A percentile compares a stretch with the other conserved stretches of the same genome.
Evolutionary conservation across 371 early-diverging fungal genomes (phyloP).

Genomic region (Apophysomyces ossiformis): DNA sequence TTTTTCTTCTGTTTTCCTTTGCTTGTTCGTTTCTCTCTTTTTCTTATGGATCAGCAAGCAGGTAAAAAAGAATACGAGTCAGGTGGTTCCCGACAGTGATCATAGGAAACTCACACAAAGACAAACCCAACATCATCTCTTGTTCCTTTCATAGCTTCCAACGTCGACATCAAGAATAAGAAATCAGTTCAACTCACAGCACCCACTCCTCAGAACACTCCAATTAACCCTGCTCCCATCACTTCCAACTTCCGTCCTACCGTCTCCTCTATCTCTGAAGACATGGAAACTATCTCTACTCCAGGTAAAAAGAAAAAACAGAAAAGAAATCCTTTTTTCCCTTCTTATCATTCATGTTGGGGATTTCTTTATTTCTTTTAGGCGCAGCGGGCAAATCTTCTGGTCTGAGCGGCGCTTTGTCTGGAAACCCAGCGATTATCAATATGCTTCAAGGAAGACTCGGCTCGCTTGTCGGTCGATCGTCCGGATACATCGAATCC

Average conservation of each 20-base stretch:
- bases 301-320: slow-evolving; percentile 15
- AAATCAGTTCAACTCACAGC: slow-evolving; percentile 42
- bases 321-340: background rate
- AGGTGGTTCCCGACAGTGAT: background rate
- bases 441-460: slow-evolving; percentile 74
- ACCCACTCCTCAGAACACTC: slow-evolving; percentile 80
- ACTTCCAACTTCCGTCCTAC: slow-evolving; percentile 57
- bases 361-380: slow-evolving; percentile 13
- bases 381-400: slow-evolving; percentile 21
- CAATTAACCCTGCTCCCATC: slow-evolving; percentile 69
- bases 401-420: slow-evolving; percentile 36
- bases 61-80: slow-evolving; percentile 1
- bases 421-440: slow-evolving; percentile 55
- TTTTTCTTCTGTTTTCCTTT: background rate
- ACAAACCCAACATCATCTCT: background rate
- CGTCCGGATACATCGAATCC: slow-evolving; percentile 83
- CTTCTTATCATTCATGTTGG: slow-evolving; percentile 9
- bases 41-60: slow-evolving; percentile 7
- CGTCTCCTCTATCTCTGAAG: slow-evolving; percentile 51
- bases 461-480: slow-evolving; percentile 76
- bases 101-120: too few relatives aligned
- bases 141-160: background rate
- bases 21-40: background rate
- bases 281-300: slow-evolving; percentile 47
- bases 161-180: slow-evolving; percentile 39